Percentiles rank a stretch among this genome's conserved stretches.
Evolutionary conservation across 1,284 basidiomycete species (phyloP).

Genomic region (Fomitopsis schrenkii): DNA sequence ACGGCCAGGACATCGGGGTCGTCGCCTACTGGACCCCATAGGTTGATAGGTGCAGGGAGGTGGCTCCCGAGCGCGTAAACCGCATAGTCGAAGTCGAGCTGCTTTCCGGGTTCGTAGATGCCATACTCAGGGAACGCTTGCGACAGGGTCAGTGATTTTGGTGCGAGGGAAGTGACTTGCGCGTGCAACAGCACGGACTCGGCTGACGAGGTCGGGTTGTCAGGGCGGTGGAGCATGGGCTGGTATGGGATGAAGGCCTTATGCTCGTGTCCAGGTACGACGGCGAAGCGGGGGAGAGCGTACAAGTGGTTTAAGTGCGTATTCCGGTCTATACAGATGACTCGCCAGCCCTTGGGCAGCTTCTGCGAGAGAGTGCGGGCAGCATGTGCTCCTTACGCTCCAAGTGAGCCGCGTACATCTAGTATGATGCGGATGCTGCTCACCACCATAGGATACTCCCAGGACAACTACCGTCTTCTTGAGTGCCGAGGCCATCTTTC

Average conservation of each 20-base stretch:
- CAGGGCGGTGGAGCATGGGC: slow-evolving; percentile 33
- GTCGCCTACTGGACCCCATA: slow-evolving; percentile 38
- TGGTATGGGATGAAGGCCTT: slow-evolving; percentile 71
- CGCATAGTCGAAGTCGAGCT: slow-evolving; percentile 46
- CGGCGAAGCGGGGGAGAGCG: slow-evolving; percentile 58
- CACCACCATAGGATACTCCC: slow-evolving; percentile 59
- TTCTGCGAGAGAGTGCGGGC: slow-evolving; percentile 52
- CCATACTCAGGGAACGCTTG: slow-evolving; percentile 43
- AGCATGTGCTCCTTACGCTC: slow-evolving; percentile 40
- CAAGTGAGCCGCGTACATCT: not conserved
- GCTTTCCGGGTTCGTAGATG: slow-evolving; percentile 20
- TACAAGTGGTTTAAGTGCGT: slow-evolving; percentile 44
- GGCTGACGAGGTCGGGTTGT: slow-evolving; percentile 3
- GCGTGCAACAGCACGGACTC: slow-evolving; percentile 37
- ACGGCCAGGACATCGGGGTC: slow-evolving; percentile 6
- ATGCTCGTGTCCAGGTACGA: slow-evolving; percentile 66
- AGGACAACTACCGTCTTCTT: slow-evolving; percentile 52
- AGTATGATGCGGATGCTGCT: slow-evolving; percentile 9
- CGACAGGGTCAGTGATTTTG: slow-evolving; percentile 43
- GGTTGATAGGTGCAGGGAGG: slow-evolving; percentile 51
- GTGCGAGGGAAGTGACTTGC: slow-evolving; percentile 40
- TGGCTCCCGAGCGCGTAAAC: slow-evolving; percentile 58
- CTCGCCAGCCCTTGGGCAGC: slow-evolving; percentile 57
- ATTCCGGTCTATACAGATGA: slow-evolving; percentile 73
- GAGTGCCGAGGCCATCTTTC: not conserved